Conservation (phyloP, 768 basidiomycete genomes). For the Gloeostereum incarnatum region DNA sequence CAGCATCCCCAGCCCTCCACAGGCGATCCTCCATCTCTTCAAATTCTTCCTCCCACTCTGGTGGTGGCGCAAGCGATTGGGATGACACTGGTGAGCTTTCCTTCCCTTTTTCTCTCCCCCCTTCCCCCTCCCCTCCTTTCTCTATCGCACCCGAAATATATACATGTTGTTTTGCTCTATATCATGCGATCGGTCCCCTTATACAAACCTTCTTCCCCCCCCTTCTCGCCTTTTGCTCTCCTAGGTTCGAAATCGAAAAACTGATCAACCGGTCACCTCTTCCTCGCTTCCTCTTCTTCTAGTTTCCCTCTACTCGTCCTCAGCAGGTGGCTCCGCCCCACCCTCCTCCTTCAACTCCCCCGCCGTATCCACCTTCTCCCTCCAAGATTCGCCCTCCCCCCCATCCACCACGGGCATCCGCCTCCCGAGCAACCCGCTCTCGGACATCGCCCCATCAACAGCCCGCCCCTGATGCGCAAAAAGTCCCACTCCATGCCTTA, state of each 20-base stretch:
- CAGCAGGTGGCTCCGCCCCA: constrained; percentile 48
- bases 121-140: not conserved
- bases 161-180: constrained; percentile 2
- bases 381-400: constrained; percentile 64
- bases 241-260: not conserved
- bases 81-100: constrained; percentile 59
- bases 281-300: not conserved
- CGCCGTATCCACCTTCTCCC: constrained; percentile 42
- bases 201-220: constrained; percentile 1
- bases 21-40: constrained; percentile 61
- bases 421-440: constrained; percentile 63
- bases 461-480: not conserved
- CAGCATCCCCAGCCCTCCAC: constrained; percentile 20
- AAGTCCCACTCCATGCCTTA: not conserved
- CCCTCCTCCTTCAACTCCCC: constrained; percentile 67
- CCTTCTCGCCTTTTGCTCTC: not conserved
- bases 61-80: constrained; percentile 66
- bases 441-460: constrained; percentile 58
- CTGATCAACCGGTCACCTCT: not conserved
- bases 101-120: not conserved
- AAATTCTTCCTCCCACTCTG: constrained; percentile 41
- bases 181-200: not conserved
- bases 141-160: constrained; percentile 2
- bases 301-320: constrained; percentile 33
- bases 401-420: constrained; percentile 39